Conservation (phyloP, 2,329 filamentous ascomycete genomes). For the Aspergillus pseudoglaucus region DNA sequence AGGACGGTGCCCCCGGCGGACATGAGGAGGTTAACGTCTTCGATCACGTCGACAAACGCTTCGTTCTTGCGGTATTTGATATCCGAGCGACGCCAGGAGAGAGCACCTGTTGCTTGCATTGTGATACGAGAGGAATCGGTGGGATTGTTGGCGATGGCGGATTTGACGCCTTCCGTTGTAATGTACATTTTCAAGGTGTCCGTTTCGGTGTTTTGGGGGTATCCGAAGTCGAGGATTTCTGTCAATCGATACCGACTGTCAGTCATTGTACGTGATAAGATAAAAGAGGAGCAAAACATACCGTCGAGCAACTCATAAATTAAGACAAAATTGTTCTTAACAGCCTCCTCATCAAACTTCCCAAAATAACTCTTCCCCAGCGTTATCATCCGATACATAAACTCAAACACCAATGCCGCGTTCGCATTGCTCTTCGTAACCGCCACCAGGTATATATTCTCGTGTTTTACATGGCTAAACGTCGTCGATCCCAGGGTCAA, state of each 20-base stretch:
- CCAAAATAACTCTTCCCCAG: slow-evolving; percentile 95
- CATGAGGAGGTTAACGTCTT: slow-evolving; percentile 98
- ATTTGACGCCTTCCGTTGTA: slow-evolving; percentile 97
- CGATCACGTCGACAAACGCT: slow-evolving; percentile 97
- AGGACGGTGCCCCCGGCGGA: slow-evolving; percentile 94
- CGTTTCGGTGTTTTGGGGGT: slow-evolving; percentile 97
- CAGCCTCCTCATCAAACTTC: slow-evolving; percentile 98
- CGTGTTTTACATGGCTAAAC: slow-evolving; percentile 98
- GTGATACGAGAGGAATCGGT: slow-evolving; percentile 97
- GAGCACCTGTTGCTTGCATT: slow-evolving; percentile 95
- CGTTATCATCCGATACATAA: slow-evolving; percentile 84
- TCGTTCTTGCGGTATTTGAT: slow-evolving; percentile 99
- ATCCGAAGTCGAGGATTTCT: slow-evolving; percentile 99
- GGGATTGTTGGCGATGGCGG: slow-evolving; percentile 56
- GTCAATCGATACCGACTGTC: slow-evolving; percentile 1
- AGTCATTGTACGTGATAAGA: neutral
- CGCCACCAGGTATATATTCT: slow-evolving; percentile 96
- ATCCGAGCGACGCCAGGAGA: slow-evolving; percentile 94
- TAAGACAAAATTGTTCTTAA: slow-evolving; percentile 99
- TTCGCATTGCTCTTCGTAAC: slow-evolving; percentile 99
- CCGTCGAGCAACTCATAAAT: slow-evolving; percentile 96
- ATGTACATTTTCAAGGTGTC: slow-evolving; percentile 99
- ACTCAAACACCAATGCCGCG: slow-evolving; percentile 95
- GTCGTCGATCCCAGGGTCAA: slow-evolving; percentile 95
- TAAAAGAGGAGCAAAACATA: slow-evolving; percentile 33